These are phyloP conservation scores for Guillardia theta DNA, from an alignment of 78 protist species.

Conservation along the genomic window DNA sequence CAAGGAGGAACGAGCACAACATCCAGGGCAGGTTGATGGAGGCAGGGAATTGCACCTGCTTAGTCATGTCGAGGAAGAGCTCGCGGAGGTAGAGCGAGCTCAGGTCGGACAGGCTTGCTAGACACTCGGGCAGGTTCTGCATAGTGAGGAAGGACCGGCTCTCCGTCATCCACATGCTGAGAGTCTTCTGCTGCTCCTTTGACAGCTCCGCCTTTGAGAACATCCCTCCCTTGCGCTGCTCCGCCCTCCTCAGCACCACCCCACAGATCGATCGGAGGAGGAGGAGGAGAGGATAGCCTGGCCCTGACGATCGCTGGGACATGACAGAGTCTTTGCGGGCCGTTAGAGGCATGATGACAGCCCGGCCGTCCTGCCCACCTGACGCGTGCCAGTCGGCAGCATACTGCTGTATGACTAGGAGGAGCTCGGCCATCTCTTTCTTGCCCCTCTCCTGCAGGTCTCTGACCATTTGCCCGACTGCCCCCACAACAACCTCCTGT, in stretches of 20 bases:
- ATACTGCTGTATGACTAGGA: too few species aligned
- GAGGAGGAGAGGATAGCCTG: too few species aligned
- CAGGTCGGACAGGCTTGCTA: not conserved
- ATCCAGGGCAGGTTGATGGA: not conserved
- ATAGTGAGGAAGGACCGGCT: not conserved
- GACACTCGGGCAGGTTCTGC: not conserved
- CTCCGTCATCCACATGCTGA: not conserved
- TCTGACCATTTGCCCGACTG: too few species aligned
- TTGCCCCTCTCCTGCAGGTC: too few species aligned
- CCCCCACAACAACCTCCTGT: too few species aligned
- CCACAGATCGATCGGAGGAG: too few species aligned
- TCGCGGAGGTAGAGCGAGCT: not conserved
- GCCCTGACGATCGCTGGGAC: too few species aligned
- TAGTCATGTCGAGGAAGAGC: not conserved
- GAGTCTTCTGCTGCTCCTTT: not conserved
- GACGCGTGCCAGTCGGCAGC: too few species aligned
- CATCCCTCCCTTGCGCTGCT: not conserved
- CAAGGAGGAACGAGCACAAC: not conserved
- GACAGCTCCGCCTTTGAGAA: not conserved
- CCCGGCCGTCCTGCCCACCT: too few species aligned
- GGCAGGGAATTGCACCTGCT: not conserved
- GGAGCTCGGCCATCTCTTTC: too few species aligned
- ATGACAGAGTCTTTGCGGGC: too few species aligned
- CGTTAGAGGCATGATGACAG: too few species aligned
- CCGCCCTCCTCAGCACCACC: not conserved